Base-by-base conservation (phyloP, 2,329 filamentous ascomycete genomes). In the Delphinella strobiligena region DNA sequence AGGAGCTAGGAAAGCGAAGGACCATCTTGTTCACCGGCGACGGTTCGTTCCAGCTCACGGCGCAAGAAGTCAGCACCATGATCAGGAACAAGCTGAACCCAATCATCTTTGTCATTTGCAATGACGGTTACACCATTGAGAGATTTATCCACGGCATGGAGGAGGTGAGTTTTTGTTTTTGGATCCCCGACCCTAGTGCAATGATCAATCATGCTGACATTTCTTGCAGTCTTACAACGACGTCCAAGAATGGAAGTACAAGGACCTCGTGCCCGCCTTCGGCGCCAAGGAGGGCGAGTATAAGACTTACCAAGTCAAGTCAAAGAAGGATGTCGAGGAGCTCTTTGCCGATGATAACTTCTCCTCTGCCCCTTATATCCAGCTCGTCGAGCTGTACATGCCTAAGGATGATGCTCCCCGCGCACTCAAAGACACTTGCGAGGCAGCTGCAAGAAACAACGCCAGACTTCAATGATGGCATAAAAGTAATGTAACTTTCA, bases 11-110 rank as follows among this genome's bases (percentile, higher is more conserved):
- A 4, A 42, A 41, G 29, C 5, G 37, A 3, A 45, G 54, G 41
- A 69, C 69, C 0, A 79, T 95, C 34, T 68, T 94, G 31, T 88
- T 93, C 54, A 84, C 87, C 12, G 86, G 87, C 16, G 87, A 94
- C 51, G 87, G 87, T 24, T 84, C 79, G 41, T 79, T 93, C 61
- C 85, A 93, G 58, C 69, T 0, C 58, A 82, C 77, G 0, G 75
- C 69, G 0, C 78, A 82, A 51, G 77, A 80, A 46, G 60, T 83
- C 3, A 70, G 71, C 9, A 78, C 74, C 2, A 80, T 81, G 49
- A 73, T 82, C 47, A 51, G 51, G 37, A 49, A 56, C 2, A 47
- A 56, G 5, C 47, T 59, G 14, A 54, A 54, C 5, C 50, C 54
- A 2, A 47, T 65, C 4, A 52, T 68, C 5, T 58, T 68, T 42